These are phyloP conservation scores for Kuraishia borneana DNA, from an alignment of 805 yeast genomes.

Conservation along the genomic window DNA sequence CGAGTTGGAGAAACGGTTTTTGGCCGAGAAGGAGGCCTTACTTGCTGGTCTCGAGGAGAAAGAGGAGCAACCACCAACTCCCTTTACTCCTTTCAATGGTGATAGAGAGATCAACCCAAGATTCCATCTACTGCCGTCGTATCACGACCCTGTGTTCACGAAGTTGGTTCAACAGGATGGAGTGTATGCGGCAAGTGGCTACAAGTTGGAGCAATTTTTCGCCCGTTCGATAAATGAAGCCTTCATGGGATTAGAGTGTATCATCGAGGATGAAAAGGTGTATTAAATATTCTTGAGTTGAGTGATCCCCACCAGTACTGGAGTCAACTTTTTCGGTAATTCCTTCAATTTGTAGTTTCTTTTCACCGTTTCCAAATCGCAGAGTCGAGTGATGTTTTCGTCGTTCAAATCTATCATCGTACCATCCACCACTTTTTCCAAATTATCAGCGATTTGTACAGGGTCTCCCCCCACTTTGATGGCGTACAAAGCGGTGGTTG, in stretches of 20 bases:
- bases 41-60: conserved; percentile 7
- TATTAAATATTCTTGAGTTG: conserved; percentile 14
- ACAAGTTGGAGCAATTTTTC: conserved; percentile 58
- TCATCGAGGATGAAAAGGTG: conserved; percentile 43
- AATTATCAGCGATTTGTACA: conserved; percentile 7
- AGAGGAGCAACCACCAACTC: conserved; percentile 28
- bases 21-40: conserved; percentile 16
- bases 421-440: conserved; percentile 20
- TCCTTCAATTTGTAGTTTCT: conserved; percentile 16
- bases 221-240: conserved; percentile 79
- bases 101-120: conserved; percentile 53
- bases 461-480: conserved; percentile 30
- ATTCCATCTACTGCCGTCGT: conserved; percentile 30
- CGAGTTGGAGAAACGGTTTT: conserved; percentile 18
- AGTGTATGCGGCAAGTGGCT: conserved; percentile 79
- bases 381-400: conserved; percentile 14
- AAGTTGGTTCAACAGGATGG: conserved; percentile 32
- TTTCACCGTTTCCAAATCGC: conserved; percentile 23
- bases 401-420: conserved; percentile 21
- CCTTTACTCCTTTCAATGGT: conserved; percentile 93
- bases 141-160: conserved; percentile 50
- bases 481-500: conserved; percentile 30
- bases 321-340: conserved; percentile 6
- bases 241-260: conserved; percentile 80
- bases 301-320: conserved; percentile 14